These are phyloP conservation scores for Phytophthora palmivora DNA, from an alignment of 352 stramenopile species.

Conservation along the genomic window DNA sequence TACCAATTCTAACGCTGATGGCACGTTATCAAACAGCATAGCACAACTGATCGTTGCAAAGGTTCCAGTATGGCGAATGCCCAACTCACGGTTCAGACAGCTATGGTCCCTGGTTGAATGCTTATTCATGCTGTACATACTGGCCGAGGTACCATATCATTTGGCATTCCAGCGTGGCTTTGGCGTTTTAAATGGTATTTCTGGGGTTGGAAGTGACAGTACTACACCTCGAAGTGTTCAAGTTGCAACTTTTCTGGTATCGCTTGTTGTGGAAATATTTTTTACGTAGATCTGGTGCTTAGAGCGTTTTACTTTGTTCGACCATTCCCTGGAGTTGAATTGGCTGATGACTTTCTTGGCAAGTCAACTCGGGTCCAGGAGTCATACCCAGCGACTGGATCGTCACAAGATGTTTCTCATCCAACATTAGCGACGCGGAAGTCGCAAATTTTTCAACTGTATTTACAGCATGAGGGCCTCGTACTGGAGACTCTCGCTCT, in stretches of 20 bases:
- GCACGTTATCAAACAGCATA: conserved; percentile 6
- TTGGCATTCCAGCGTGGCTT: conserved; percentile 57
- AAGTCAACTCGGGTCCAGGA: not conserved
- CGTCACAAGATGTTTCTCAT: conserved; percentile 8
- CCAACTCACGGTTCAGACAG: conserved; percentile 37
- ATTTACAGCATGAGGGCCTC: conserved; percentile 49
- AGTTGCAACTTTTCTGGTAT: conserved; percentile 38
- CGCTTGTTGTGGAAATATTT: conserved; percentile 59
- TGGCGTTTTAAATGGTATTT: conserved; percentile 44
- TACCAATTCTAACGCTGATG: conserved; percentile 6
- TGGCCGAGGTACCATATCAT: conserved; percentile 54
- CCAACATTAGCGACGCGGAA: conserved; percentile 17
- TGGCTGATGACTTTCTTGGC: conserved; percentile 19
- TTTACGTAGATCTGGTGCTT: conserved; percentile 64
- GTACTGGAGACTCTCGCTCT: conserved; percentile 42
- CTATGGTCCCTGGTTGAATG: conserved; percentile 41
- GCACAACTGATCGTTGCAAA: conserved; percentile 13
- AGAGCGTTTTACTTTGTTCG: conserved; percentile 54
- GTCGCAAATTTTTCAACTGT: conserved; percentile 41
- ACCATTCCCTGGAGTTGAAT: conserved; percentile 10
- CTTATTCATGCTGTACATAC: conserved; percentile 40
- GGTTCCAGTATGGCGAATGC: conserved; percentile 32
- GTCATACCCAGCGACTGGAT: not conserved
- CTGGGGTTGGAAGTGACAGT: conserved; percentile 15
- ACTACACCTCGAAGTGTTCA: conserved; percentile 50